Base-by-base conservation (phyloP, 805 yeast species). In the Yamadazyma philogaea region DNA sequence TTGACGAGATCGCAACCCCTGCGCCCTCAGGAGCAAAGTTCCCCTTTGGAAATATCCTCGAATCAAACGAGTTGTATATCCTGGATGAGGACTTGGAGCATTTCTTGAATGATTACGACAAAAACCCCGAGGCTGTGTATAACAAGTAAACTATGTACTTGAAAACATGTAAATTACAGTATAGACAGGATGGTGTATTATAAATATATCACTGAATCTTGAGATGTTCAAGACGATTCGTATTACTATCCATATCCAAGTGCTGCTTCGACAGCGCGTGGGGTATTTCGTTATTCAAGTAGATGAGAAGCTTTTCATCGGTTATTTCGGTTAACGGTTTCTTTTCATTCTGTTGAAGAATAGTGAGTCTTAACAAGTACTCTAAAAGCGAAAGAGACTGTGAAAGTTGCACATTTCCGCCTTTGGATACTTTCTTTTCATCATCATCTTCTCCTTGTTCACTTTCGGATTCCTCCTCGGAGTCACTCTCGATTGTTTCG, bases 271-370 rank as follows among this genome's bases (percentile, higher is more conserved):
- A n/a, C 10, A 33, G 18, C 8, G 28, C 4, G 5, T 27, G 16
- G 17, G 42, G 40, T 16, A 41, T 63, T 44, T 82, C 87, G 50
- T 84, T 87, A 35, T 76, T 70, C 15, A 85, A 60, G 49, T 82
- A 85, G 1, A 81, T 52, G 3, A 80, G 61, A 8, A 85, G 61
- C 26, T 82, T 70, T 56, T 85, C 91, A 55, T 86, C 93, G n/a
- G 74, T 72, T 7, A 80, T 74, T 6, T 75, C 64, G 7, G 78
- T 54, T 3, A 83, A 60, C 1, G 81, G 68, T 19, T 57, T 63
- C 46, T 77, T 79, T 51, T 83, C 89, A 45, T 67, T 76, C 10
- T 74, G 65, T 54, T 85, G 89, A 12, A 84, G 60, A 0, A 82
- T 77, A 11, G 76, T 59, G 12, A 85, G 64, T 31, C 91, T 63